These are phyloP conservation scores for Bimuria novae-zelandiae DNA, from an alignment of 2,329 filamentous ascomycete genomes.

Conservation along the genomic window DNA sequence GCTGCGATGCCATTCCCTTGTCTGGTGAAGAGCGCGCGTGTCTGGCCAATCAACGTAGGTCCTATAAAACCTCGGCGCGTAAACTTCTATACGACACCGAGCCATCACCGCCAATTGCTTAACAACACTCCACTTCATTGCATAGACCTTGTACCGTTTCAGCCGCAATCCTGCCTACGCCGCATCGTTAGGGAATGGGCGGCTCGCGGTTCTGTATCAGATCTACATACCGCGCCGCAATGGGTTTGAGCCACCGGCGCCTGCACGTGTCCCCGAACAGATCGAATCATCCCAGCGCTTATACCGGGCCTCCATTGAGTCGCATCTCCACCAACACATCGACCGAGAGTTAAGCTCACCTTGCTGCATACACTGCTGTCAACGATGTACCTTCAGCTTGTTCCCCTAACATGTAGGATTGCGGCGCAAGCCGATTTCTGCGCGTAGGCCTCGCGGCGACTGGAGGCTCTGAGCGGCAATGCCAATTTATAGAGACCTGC, in stretches of 20 bases:
- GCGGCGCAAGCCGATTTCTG: neutral
- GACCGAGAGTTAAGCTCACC: neutral
- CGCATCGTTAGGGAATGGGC: neutral
- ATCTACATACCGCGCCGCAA: constrained; percentile 1
- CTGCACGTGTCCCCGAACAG: constrained; percentile 1
- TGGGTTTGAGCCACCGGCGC: constrained; percentile 6
- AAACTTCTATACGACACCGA: neutral
- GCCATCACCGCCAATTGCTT: constrained; percentile 1
- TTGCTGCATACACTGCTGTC: neutral
- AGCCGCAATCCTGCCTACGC: neutral
- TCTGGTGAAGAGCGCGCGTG: neutral
- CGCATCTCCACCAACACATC: neutral
- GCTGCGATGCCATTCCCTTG: neutral
- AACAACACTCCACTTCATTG: neutral
- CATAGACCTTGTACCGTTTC: neutral
- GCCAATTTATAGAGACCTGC: neutral
- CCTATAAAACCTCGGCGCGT: too few relatives aligned
- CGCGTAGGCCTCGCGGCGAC: constrained; percentile 1
- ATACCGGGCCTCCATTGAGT: neutral
- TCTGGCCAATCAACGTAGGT: constrained; percentile 1
- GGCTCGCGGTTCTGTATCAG: neutral
- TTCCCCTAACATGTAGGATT: constrained; percentile 4
- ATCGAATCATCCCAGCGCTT: constrained; percentile 1
- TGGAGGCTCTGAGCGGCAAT: constrained; percentile 2
- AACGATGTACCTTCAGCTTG: neutral